A percentile compares a stretch with the other conserved stretches of the same genome.
Conservation (phyloP, 2,329 filamentous ascomycete species). For the Chrysosporium keratinophilum region DNA sequence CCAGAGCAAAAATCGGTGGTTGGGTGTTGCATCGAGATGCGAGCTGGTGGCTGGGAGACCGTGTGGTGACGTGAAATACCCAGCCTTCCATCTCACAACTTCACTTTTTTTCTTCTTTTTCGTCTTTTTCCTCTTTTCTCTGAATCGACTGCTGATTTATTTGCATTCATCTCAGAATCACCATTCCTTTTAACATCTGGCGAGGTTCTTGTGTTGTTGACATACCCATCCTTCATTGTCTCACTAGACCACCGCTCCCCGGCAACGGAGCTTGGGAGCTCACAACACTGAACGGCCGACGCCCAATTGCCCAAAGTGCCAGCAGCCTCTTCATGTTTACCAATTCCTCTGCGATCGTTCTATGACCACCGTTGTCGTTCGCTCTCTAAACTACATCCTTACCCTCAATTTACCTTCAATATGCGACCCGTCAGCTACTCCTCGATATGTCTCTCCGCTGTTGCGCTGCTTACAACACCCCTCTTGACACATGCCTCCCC, state of each 20-base stretch:
- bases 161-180: not conserved
- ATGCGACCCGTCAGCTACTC: not conserved
- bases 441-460: slow-evolving; percentile 20
- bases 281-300: slow-evolving; percentile 1
- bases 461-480: slow-evolving; percentile 21
- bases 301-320: not conserved
- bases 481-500: slow-evolving; percentile 24
- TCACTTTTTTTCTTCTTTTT: slow-evolving; percentile 3
- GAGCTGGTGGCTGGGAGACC: slow-evolving; percentile 9
- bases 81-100: not conserved
- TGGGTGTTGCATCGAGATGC: not conserved
- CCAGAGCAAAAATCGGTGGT: slow-evolving; percentile 5
- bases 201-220: not conserved
- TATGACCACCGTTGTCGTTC: not conserved
- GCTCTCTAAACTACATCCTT: not conserved
- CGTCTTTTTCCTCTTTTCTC: not conserved
- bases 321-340: not conserved
- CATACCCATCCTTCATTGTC: not conserved
- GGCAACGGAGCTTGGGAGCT: slow-evolving; percentile 6
- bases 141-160: not conserved
- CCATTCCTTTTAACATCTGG: not conserved
- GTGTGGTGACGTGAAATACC: slow-evolving; percentile 7
- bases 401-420: not conserved
- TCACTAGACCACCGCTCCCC: not conserved
- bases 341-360: not conserved